A percentile compares a stretch with the other conserved stretches of the same genome.
These are phyloP conservation scores for Brettanomyces naardenensis DNA, from an alignment of 805 yeast genomes.

Conservation along the genomic window DNA sequence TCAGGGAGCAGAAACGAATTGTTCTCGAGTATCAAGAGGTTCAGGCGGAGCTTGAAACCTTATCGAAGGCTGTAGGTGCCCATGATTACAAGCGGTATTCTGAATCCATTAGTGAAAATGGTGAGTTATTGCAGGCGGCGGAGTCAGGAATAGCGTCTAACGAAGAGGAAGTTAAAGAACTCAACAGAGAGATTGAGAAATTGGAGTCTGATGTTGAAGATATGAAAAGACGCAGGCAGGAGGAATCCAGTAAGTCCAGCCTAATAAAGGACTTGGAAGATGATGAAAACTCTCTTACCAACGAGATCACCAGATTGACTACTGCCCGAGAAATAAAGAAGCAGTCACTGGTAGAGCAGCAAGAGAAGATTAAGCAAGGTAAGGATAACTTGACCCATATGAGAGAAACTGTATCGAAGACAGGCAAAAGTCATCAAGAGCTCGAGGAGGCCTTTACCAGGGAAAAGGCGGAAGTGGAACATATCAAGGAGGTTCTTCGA, in stretches of 20 bases:
- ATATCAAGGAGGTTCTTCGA: constrained; percentile 38
- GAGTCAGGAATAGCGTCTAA: constrained; percentile 33
- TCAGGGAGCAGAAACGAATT: constrained; percentile 72
- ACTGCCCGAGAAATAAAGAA: constrained; percentile 52
- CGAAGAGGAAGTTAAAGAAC: constrained; percentile 34
- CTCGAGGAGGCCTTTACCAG: constrained; percentile 38
- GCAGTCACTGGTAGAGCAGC: constrained; percentile 53
- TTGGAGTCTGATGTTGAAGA: constrained; percentile 54
- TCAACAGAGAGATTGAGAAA: constrained; percentile 46
- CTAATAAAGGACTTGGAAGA: constrained; percentile 51
- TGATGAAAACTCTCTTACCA: constrained; percentile 46
- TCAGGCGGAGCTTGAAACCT: constrained; percentile 70
- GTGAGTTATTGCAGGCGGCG: constrained; percentile 31
- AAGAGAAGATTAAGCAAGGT: constrained; percentile 27
- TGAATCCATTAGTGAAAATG: constrained; percentile 17
- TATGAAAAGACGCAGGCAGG: constrained; percentile 44
- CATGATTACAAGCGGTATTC: constrained; percentile 46
- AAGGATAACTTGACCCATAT: constrained; percentile 27
- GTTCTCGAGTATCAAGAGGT: constrained; percentile 83
- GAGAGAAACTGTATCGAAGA: constrained; percentile 3
- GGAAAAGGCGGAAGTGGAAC: constrained; percentile 35
- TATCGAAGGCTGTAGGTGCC: constrained; percentile 67
- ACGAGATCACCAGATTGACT: constrained; percentile 58
- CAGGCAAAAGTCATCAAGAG: constrained; percentile 27
- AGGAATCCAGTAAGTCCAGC: constrained; percentile 55